Base-by-base conservation (phyloP, 1,284 basidiomycete species). In the Volvariella surrecta region DNA sequence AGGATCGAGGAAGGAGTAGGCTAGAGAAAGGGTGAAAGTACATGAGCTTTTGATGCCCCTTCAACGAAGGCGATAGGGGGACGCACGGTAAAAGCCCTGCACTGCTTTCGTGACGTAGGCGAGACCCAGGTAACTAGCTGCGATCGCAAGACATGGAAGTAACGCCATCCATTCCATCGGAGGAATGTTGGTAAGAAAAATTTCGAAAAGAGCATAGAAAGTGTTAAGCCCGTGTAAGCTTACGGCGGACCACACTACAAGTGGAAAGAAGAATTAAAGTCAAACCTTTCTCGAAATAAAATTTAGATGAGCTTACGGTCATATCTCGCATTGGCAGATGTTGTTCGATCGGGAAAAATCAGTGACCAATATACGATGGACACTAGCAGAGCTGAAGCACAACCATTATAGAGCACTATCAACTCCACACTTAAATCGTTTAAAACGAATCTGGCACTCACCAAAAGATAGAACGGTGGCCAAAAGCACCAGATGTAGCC, bases 281-380 rank as follows among this genome's bases (percentile, higher is more conserved):
- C 6, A 6, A 28, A 6, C 24, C 6, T 28, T 6, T 28, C 6
- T 6, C 24, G 11, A 28, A 6, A 11, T 6, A 28, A 11, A 28
- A 11, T 6, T 6, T 11, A 28, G 11, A 28, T 6, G 11, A 28
- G 11, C 24, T 28, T 11, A 28, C 13, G 16, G 42, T 20, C 22
- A 34, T 34, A 32, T 7, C 34, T 58, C 70, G 43, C 45, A 76
- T 72, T 45, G 11, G 38, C 45, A 45, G 61, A 73, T 4, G 47
- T 32, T 2, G 67, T 64, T 2, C n/a, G n/a, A n/a, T n/a, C n/a
- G n/a, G 41, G 31, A 48, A 81, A 74, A 2, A 87, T 63, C 4
- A 86, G 52, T 0, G 65, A 52, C 84, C 85, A 88, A 54, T 66
- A 88, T 0, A 85, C 77, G 28, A 71, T 60, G 0, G 81, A 82